phyloP scores from a whole-genome alignment of 2,329 filamentous ascomycete genomes.

The Pseudocercospora crystallina region DNA sequence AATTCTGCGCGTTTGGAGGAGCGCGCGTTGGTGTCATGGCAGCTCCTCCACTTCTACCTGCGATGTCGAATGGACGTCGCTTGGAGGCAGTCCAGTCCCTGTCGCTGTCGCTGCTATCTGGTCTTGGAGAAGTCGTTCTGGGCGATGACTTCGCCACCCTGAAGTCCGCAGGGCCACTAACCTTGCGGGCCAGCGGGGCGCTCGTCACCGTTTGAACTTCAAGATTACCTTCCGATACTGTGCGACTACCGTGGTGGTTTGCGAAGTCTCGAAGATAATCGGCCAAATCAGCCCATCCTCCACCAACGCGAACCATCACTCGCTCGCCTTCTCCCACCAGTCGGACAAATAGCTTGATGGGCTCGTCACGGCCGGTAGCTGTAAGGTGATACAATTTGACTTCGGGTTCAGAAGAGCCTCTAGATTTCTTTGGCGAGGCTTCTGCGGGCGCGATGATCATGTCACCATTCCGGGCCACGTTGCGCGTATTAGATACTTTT shows the following conservation, averaged over 20 bases:
- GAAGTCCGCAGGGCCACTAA: slow-evolving; percentile 30
- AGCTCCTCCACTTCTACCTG: not conserved
- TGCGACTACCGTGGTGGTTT: slow-evolving; percentile 79
- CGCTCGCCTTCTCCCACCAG: slow-evolving; percentile 90
- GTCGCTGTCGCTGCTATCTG: slow-evolving; percentile 21
- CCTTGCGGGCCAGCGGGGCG: slow-evolving; percentile 26
- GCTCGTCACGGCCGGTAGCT: slow-evolving; percentile 76
- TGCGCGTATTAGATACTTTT: slow-evolving; percentile 14
- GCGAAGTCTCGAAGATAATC: slow-evolving; percentile 95
- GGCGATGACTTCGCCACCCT: slow-evolving; percentile 16
- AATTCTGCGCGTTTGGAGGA: slow-evolving; percentile 3
- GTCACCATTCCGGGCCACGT: slow-evolving; percentile 11
- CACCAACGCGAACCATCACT: slow-evolving; percentile 96
- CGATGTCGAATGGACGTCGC: slow-evolving; percentile 5
- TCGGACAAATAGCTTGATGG: slow-evolving; percentile 92
- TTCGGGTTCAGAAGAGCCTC: slow-evolving; percentile 49
- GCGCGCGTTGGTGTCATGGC: slow-evolving; percentile 2
- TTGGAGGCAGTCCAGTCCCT: slow-evolving; percentile 11
- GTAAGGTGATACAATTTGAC: slow-evolving; percentile 93
- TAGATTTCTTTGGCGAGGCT: slow-evolving; percentile 28
- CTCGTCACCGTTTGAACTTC: slow-evolving; percentile 52
- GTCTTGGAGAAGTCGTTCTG: slow-evolving; percentile 10
- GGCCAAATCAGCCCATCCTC: slow-evolving; percentile 95
- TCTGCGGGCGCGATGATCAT: slow-evolving; percentile 40
- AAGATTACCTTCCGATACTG: slow-evolving; percentile 54